Percentiles rank a stretch among this genome's conserved stretches.
Evolutionary conservation across 169 alveolate species (phyloP).

Genomic region (Plasmodium sp.): DNA sequence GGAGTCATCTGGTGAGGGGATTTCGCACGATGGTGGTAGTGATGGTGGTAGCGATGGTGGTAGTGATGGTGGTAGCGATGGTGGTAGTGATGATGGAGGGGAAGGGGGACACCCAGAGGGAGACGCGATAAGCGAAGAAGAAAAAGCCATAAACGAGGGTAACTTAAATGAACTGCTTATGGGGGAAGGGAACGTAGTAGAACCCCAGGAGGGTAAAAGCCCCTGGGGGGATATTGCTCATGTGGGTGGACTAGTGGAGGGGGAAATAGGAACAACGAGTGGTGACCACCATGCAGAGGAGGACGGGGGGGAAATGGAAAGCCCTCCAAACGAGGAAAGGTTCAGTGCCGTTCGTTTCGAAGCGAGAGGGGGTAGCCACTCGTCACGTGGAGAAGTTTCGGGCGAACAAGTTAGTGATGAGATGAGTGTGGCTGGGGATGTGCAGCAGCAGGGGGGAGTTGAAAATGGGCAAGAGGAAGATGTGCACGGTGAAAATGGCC

Average conservation of each 20-base stretch:
- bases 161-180: neutral
- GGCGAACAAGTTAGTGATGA: neutral
- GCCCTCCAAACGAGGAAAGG: neutral
- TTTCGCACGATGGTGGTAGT: neutral
- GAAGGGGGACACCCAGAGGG: neutral
- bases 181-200: neutral
- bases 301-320: neutral
- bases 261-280: neutral
- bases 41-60: neutral
- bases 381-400: neutral
- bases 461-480: neutral
- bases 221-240: neutral
- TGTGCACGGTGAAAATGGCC: neutral
- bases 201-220: neutral
- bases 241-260: neutral
- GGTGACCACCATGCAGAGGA: neutral
- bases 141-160: neutral
- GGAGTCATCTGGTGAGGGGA: neutral
- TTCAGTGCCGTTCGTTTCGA: neutral
- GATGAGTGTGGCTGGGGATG: neutral
- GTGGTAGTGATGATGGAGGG: neutral
- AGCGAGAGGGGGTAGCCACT: neutral
- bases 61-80: neutral
- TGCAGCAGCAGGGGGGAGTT: neutral
- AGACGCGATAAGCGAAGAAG: neutral